A percentile compares a stretch with the other conserved stretches of the same genome.
These are phyloP conservation scores for Tuber borchii DNA, from an alignment of 495 filamentous ascomycete species.

Conservation along the genomic window DNA sequence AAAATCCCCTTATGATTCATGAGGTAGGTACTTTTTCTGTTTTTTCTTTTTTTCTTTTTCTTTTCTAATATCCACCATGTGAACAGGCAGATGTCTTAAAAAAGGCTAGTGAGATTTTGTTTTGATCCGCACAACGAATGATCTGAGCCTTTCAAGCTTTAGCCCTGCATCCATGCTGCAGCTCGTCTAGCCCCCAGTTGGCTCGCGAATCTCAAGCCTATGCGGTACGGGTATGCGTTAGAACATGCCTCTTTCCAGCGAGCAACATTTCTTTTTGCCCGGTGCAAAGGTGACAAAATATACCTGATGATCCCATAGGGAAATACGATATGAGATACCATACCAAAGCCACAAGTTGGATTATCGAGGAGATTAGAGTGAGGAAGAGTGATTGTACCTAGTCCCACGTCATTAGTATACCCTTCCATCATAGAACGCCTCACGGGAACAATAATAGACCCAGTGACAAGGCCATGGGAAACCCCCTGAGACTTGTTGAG, in stretches of 20 bases:
- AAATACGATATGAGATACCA: constrained; percentile 99
- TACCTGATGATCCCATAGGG: constrained; percentile 84
- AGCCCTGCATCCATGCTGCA: constrained; percentile 81
- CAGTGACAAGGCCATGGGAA: constrained; percentile 22
- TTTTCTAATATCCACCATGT: constrained; percentile 10
- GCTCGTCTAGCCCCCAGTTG: constrained; percentile 77
- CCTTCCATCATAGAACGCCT: constrained; percentile 8
- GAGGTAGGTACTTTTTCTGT: not conserved
- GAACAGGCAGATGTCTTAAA: constrained; percentile 16
- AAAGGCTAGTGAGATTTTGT: not conserved
- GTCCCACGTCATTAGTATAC: constrained; percentile 16
- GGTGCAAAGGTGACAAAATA: constrained; percentile 79
- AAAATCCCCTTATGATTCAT: not conserved
- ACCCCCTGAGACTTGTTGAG: constrained; percentile 7
- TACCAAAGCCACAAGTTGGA: constrained; percentile 71
- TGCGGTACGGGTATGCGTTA: constrained; percentile 41
- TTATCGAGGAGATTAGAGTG: constrained; percentile 72
- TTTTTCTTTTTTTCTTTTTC: not conserved
- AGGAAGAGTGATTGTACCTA: constrained; percentile 74
- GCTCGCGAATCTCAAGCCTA: constrained; percentile 76
- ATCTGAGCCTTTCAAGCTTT: constrained; percentile 12
- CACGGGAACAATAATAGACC: constrained; percentile 33
- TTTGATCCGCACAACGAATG: not conserved
- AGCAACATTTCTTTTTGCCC: constrained; percentile 46
- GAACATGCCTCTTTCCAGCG: constrained; percentile 14